Percentiles rank a stretch among this genome's conserved stretches.
Conservation (phyloP, 2,329 filamentous ascomycete genomes). For the Leptographium wingfieldii region DNA sequence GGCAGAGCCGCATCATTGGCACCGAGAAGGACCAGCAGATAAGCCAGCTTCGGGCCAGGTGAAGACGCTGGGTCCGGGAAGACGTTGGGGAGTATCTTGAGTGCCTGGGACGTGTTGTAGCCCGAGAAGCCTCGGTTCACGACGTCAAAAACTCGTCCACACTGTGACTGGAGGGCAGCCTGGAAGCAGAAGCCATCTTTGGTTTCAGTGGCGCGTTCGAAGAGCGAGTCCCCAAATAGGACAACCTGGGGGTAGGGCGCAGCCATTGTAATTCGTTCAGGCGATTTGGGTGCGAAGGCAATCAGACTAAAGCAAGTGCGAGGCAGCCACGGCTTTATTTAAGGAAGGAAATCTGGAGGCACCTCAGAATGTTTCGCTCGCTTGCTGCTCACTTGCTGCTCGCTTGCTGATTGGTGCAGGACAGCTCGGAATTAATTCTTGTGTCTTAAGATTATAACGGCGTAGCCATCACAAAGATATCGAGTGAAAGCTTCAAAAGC, state of each 20-base stretch:
- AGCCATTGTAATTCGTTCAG: constrained; percentile 7
- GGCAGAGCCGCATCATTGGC: constrained; percentile 78
- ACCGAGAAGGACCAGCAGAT: constrained; percentile 67
- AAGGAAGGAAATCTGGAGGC: not conserved
- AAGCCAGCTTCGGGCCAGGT: constrained; percentile 47
- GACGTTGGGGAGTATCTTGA: constrained; percentile 55
- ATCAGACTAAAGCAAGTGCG: not conserved
- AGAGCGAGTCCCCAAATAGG: constrained; percentile 83
- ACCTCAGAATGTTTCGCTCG: no score
- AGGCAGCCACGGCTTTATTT: not conserved
- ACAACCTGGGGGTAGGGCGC: constrained; percentile 59
- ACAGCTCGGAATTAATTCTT: not conserved
- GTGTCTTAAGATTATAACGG: not conserved
- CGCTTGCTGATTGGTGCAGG: not conserved
- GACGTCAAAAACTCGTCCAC: constrained; percentile 67
- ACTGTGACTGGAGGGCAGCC: constrained; percentile 55
- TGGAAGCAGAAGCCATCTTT: constrained; percentile 62
- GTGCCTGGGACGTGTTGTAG: constrained; percentile 67
- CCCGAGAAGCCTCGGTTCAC: constrained; percentile 81
- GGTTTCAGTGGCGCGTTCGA: constrained; percentile 52
- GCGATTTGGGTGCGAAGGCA: not conserved
- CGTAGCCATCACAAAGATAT: no score
- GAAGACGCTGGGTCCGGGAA: constrained; percentile 41
- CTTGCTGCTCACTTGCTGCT: not conserved
- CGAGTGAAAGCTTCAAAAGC: not conserved